Conservation (phyloP, 1,284 basidiomycete genomes). For the Hortiboletus rubellus region DNA sequence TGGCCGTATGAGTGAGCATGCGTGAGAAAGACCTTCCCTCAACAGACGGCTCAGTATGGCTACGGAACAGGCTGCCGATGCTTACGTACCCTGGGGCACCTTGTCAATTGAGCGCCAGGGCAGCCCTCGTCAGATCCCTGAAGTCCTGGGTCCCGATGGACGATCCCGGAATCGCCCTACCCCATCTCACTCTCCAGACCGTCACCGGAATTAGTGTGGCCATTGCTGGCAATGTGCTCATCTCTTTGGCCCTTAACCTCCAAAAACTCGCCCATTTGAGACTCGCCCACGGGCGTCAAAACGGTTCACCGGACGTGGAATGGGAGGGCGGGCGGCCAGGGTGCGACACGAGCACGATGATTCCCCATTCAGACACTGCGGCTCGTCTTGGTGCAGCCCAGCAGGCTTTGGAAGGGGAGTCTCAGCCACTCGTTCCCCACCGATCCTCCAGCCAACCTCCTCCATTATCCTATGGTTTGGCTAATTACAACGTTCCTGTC, state of each 20-base stretch:
- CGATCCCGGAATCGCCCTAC: slow-evolving; percentile 44
- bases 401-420: slow-evolving; percentile 16
- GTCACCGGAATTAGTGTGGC: slow-evolving; percentile 84
- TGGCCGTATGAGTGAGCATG: neutral
- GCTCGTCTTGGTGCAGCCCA: slow-evolving; percentile 9
- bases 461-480: slow-evolving; percentile 20
- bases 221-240: slow-evolving; percentile 84
- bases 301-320: slow-evolving; percentile 9
- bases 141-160: slow-evolving; percentile 28
- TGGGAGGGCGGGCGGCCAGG: slow-evolving; percentile 12
- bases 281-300: slow-evolving; percentile 47
- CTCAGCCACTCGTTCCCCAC: slow-evolving; percentile 32
- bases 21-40: slow-evolving; percentile 18
- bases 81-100: neutral
- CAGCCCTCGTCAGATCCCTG: neutral
- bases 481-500: slow-evolving; percentile 1
- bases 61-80: too few relatives aligned
- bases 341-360: slow-evolving; percentile 2
- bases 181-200: slow-evolving; percentile 58
- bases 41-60: neutral
- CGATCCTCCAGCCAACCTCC: slow-evolving; percentile 25
- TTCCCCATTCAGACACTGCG: slow-evolving; percentile 1
- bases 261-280: slow-evolving; percentile 91
- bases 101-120: neutral
- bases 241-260: slow-evolving; percentile 86